A percentile compares a stretch with the other conserved stretches of the same genome.
phyloP scores from a whole-genome alignment of 345 rosid genomes.

The Excoecaria agallocha region DNA sequence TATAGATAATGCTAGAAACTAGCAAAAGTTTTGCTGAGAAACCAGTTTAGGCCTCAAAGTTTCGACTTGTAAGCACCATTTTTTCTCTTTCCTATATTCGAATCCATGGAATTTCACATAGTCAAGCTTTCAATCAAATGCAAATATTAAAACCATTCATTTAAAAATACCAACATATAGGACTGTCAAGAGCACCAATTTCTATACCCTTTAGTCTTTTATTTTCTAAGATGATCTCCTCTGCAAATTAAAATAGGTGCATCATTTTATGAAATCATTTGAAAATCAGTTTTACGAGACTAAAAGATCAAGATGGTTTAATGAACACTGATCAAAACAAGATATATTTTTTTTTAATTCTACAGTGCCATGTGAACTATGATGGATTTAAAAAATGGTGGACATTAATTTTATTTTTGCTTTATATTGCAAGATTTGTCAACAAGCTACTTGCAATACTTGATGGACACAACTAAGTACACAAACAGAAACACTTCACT shows the following conservation, averaged over 20 bases:
- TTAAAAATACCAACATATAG: conserved; percentile 39
- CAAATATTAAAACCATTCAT: conserved; percentile 13
- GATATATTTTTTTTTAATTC: too few relatives aligned
- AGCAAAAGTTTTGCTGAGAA: conserved; percentile 12
- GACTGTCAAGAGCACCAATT: conserved; percentile 93
- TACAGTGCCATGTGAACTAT: too few relatives aligned
- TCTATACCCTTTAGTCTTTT: conserved; percentile 87
- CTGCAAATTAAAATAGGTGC: conserved; percentile 32
- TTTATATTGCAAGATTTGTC: too few relatives aligned
- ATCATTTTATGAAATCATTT: background rate
- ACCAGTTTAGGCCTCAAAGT: conserved; percentile 82
- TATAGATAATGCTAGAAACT: background rate
- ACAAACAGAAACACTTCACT: too few relatives aligned
- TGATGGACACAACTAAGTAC: too few relatives aligned
- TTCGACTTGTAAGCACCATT: conserved; percentile 72
- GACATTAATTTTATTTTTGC: too few relatives aligned
- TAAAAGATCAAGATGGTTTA: background rate
- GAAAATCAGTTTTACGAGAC: background rate
- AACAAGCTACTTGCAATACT: too few relatives aligned
- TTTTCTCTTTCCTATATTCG: conserved; percentile 61
- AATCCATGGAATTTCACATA: conserved; percentile 20
- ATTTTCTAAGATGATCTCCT: conserved; percentile 54
- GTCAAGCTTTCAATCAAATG: conserved; percentile 10
- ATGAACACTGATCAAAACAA: too few relatives aligned
- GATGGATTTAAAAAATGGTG: too few relatives aligned